These are phyloP conservation scores for Lactarius indigo DNA, from an alignment of 768 basidiomycete species.

Conservation along the genomic window DNA sequence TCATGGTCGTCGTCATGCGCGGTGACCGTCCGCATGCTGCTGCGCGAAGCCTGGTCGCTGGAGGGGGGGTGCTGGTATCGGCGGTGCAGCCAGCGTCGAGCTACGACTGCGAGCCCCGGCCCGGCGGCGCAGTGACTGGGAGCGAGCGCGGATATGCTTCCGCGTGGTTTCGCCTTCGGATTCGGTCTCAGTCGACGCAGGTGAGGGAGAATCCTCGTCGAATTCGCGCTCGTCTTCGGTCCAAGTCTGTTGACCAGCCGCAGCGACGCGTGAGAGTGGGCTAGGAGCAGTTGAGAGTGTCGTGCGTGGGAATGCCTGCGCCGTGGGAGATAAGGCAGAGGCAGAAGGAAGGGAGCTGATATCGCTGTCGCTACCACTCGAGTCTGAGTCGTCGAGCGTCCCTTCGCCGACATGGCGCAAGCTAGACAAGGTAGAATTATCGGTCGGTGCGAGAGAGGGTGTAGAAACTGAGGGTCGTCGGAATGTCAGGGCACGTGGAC, in stretches of 20 bases:
- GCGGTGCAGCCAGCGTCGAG: conserved; percentile 24
- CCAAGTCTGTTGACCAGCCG: conserved; percentile 49
- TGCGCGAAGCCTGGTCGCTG: conserved; percentile 55
- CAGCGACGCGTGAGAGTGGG: conserved; percentile 56
- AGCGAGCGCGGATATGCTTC: conserved; percentile 26
- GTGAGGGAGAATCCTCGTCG: conserved; percentile 53
- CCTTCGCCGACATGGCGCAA: conserved; percentile 71
- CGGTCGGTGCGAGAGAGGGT: conserved; percentile 35
- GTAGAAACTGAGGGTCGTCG: conserved; percentile 44
- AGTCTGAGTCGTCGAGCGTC: conserved; percentile 75
- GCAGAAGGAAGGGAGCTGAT: conserved; percentile 15
- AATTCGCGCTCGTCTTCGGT: conserved; percentile 48
- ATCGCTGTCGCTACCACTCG: conserved; percentile 39
- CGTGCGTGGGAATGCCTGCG: conserved; percentile 29
- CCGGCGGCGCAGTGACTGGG: conserved; percentile 31
- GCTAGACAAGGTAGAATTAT: conserved; percentile 38
- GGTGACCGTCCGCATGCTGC: conserved; percentile 70
- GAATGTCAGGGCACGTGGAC: conserved; percentile 30
- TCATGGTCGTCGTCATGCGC: conserved; percentile 34
- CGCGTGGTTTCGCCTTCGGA: conserved; percentile 33
- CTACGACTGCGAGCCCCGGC: conserved; percentile 10
- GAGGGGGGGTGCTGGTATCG: conserved; percentile 28
- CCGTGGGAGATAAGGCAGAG: conserved; percentile 35
- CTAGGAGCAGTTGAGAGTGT: conserved; percentile 45
- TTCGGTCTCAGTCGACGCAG: conserved; percentile 61